phyloP scores from a whole-genome alignment of 2,329 filamentous ascomycete species.

The Diplodia corticola region DNA sequence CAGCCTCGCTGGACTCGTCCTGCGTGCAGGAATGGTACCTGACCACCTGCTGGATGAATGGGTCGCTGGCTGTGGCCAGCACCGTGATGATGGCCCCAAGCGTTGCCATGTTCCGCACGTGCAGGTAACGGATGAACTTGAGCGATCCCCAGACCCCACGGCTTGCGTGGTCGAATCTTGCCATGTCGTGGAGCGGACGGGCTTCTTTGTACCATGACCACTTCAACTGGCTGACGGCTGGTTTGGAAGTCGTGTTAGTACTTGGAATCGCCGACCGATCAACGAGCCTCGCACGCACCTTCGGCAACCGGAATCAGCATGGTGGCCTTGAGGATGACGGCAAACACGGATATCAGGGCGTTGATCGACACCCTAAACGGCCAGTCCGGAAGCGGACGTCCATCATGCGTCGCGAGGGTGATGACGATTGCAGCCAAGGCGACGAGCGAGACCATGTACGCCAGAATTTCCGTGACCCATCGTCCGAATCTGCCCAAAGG shows the following conservation, averaged over 20 bases:
- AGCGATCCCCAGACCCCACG: not conserved
- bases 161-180: slow-evolving; percentile 1
- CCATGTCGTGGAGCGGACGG: not conserved
- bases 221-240: slow-evolving; percentile 1
- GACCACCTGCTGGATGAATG: slow-evolving; percentile 8
- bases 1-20: not conserved
- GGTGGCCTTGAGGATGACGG: slow-evolving; percentile 7
- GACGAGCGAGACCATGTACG: not conserved
- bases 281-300: not conserved
- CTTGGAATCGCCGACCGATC: too few relatives aligned
- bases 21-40: not conserved
- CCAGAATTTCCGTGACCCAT: not conserved
- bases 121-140: not conserved
- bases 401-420: not conserved
- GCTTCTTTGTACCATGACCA: slow-evolving; percentile 6
- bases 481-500: not conserved
- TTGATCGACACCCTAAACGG: not conserved
- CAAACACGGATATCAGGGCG: not conserved
- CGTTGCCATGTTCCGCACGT: not conserved
- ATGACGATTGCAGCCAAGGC: not conserved
- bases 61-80: not conserved
- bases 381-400: not conserved
- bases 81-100: not conserved
- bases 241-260: not conserved
- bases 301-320: slow-evolving; percentile 5